Percentiles rank a stretch among this genome's conserved stretches.
These are phyloP conservation scores for Mentha longifolia DNA, from an alignment of 257 asterid species.

Conservation along the genomic window DNA sequence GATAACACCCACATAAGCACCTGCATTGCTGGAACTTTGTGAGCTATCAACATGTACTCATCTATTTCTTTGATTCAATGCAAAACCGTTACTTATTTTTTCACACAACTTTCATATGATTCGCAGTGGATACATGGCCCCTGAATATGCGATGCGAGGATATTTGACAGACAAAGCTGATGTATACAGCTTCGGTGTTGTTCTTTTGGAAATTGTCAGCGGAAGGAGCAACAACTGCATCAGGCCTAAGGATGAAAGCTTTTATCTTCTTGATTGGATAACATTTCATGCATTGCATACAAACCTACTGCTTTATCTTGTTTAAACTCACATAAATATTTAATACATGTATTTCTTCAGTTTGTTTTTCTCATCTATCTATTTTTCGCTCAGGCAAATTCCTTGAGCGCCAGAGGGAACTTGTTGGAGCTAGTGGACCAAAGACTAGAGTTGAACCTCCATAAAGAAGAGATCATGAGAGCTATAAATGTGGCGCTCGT, in stretches of 20 bases:
- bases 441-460: conserved; percentile 45
- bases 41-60: no score
- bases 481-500: no score
- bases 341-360: no score
- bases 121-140: no score
- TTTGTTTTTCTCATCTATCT: no score
- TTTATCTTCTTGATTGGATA: conserved; percentile 64
- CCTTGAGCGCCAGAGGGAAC: conserved; percentile 46
- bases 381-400: conserved; percentile 47
- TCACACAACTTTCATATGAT: no score
- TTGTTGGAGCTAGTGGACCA: conserved; percentile 59
- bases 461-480: conserved; percentile 46
- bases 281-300: background rate
- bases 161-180: no score
- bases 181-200: conserved; percentile 60
- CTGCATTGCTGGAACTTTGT: no score
- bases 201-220: conserved; percentile 49
- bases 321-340: background rate
- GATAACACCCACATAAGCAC: no score
- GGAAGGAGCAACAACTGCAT: conserved; percentile 50
- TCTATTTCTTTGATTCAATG: no score
- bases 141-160: no score
- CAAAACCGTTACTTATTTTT: no score
- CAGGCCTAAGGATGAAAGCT: conserved; percentile 36
- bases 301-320: background rate